Evolutionary conservation across 1,139 yeast species (phyloP).

Genomic region (Saccharomyces pastorianus): DNA sequence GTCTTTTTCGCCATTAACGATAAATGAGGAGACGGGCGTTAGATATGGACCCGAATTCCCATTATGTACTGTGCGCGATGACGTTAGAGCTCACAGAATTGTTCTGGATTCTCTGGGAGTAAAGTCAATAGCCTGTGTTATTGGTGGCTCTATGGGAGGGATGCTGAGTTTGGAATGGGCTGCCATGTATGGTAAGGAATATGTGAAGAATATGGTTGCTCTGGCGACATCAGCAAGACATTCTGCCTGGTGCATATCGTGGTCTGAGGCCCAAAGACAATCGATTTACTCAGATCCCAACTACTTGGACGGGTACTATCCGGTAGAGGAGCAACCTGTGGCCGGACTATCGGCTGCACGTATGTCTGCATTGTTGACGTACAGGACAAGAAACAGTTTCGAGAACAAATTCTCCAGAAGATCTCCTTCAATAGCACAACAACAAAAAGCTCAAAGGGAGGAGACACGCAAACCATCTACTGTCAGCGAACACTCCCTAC

Average conservation of each 20-base stretch:
- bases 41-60: constrained; percentile 94
- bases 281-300: constrained; percentile 91
- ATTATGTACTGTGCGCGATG: constrained; percentile 83
- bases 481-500: constrained; percentile 47
- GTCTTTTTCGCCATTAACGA: constrained; percentile 81
- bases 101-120: constrained; percentile 70
- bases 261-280: constrained; percentile 98
- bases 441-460: constrained; percentile 12
- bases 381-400: constrained; percentile 84
- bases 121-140: constrained; percentile 66
- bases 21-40: constrained; percentile 61
- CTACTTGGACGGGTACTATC: constrained; percentile 80
- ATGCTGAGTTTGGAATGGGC: constrained; percentile 86
- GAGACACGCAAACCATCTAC: constrained; percentile 30
- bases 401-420: constrained; percentile 85
- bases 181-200: constrained; percentile 60
- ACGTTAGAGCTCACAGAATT: constrained; percentile 68
- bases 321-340: constrained; percentile 66
- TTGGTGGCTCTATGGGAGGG: constrained; percentile 99
- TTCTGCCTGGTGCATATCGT: constrained; percentile 96
- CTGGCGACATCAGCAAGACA: constrained; percentile 91
- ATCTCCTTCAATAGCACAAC: constrained; percentile 38
- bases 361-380: constrained; percentile 91
- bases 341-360: constrained; percentile 92
- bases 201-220: constrained; percentile 67